phyloP scores from a whole-genome alignment of 192 early-diverging fungal species.

The Radiomyces spectabilis region DNA sequence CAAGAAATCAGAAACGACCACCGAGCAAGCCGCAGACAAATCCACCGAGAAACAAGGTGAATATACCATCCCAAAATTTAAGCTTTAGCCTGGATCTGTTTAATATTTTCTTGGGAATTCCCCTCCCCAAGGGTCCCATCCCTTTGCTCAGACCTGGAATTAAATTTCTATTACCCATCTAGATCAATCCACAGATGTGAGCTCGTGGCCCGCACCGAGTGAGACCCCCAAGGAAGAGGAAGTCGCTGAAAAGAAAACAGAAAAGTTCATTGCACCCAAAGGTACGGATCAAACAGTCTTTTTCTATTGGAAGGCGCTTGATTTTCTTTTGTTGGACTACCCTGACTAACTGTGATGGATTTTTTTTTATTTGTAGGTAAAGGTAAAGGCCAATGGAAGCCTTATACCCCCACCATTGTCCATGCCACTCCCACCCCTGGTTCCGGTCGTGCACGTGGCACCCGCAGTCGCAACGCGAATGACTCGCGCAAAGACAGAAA shows the following conservation, averaged over 20 bases:
- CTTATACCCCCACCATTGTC: constrained; percentile 43
- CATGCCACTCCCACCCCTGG: constrained; percentile 38
- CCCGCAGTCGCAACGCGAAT: constrained; percentile 1
- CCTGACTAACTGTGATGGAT: too few species aligned
- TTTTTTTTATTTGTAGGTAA: neutral
- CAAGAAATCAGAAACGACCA: constrained; percentile 3
- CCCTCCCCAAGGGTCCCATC: too few species aligned
- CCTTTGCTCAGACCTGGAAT: too few species aligned
- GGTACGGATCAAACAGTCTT: constrained; percentile 1
- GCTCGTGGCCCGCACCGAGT: constrained; percentile 28
- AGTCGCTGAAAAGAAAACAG: constrained; percentile 8
- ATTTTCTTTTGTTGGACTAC: neutral
- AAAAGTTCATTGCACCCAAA: constrained; percentile 10
- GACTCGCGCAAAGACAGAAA: constrained; percentile 19
- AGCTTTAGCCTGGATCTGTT: too few species aligned
- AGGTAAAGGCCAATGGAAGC: constrained; percentile 47
- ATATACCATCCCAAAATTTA: too few species aligned
- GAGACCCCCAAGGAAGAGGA: constrained; percentile 10
- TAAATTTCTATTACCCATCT: neutral
- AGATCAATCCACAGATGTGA: neutral
- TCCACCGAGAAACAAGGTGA: neutral
- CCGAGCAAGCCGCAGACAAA: constrained; percentile 3
- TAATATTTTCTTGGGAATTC: too few species aligned
- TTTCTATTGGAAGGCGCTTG: neutral
- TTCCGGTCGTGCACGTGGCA: constrained; percentile 3